Conservation (phyloP, 805 yeast species). For the Candida maris region DNA sequence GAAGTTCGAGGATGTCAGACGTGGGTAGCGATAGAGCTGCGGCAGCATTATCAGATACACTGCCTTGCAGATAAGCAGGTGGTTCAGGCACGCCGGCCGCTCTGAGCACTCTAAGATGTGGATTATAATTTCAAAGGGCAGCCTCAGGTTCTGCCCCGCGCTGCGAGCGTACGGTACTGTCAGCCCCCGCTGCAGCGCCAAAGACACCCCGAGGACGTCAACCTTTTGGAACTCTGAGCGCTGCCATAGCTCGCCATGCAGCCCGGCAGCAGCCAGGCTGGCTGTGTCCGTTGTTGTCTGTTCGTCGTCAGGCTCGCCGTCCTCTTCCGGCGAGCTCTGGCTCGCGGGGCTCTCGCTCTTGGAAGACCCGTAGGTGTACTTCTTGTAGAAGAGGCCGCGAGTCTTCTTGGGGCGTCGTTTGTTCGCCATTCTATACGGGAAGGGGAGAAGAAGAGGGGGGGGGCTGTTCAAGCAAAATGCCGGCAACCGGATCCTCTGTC, state of each 20-base stretch:
- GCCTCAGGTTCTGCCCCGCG: conserved; percentile 16
- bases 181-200: conserved; percentile 23
- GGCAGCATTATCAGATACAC: conserved; percentile 64
- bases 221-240: conserved; percentile 47
- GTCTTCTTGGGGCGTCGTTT: conserved; percentile 82
- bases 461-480: too few species aligned
- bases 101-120: conserved; percentile 33
- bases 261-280: background rate
- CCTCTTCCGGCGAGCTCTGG: conserved; percentile 24
- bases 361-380: conserved; percentile 56
- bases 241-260: conserved; percentile 40
- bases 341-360: conserved; percentile 11
- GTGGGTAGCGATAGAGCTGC: conserved; percentile 61
- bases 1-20: conserved; percentile 64
- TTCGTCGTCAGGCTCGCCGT: conserved; percentile 20
- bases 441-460: too few species aligned
- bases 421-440: conserved; percentile 80
- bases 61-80: conserved; percentile 55
- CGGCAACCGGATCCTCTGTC: too few species aligned
- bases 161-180: conserved; percentile 27
- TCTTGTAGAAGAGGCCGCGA: conserved; percentile 67
- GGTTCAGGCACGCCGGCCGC: conserved; percentile 40
- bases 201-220: conserved; percentile 37
- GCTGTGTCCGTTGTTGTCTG: background rate
- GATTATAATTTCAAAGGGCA: conserved; percentile 52